Evolutionary conservation across 768 basidiomycete genomes (phyloP).

Genomic region (Neoboletus brunneissimus): DNA sequence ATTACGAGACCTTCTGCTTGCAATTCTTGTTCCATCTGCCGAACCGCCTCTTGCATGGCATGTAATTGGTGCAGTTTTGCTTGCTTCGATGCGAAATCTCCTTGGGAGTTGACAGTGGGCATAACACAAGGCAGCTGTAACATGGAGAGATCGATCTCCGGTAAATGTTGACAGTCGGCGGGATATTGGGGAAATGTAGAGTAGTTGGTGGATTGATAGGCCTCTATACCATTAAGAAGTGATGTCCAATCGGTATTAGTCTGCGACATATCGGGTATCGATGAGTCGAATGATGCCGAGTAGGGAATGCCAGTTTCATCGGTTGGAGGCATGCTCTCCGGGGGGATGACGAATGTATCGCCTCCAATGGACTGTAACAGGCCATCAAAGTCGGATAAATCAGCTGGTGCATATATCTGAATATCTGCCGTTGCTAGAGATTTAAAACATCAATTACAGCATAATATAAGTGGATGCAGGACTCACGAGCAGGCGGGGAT

Average conservation of each 20-base stretch:
- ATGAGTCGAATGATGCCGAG: background rate
- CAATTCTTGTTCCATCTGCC: conserved; percentile 35
- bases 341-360: background rate
- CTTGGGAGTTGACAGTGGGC: background rate
- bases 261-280: conserved; percentile 1
- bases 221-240: conserved; percentile 5
- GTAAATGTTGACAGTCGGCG: conserved; percentile 3
- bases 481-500: conserved; percentile 3
- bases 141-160: conserved; percentile 27
- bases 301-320: background rate
- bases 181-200: conserved; percentile 4
- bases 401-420: background rate
- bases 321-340: background rate
- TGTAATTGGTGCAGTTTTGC: conserved; percentile 21
- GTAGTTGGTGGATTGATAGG: background rate
- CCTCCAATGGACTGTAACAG: conserved; percentile 6
- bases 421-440: background rate
- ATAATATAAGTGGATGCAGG: background rate
- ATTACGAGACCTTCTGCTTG: conserved; percentile 17
- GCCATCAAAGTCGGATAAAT: conserved; percentile 6
- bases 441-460: background rate
- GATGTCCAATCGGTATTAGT: conserved; percentile 14
- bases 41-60: conserved; percentile 34
- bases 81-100: conserved; percentile 6
- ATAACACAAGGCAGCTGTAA: conserved; percentile 19